Evolutionary conservation across 2,329 filamentous ascomycete species (phyloP), one percentile per base, ranked within the genome.

Genomic region (Aspergillus puulaauensis): DNA sequence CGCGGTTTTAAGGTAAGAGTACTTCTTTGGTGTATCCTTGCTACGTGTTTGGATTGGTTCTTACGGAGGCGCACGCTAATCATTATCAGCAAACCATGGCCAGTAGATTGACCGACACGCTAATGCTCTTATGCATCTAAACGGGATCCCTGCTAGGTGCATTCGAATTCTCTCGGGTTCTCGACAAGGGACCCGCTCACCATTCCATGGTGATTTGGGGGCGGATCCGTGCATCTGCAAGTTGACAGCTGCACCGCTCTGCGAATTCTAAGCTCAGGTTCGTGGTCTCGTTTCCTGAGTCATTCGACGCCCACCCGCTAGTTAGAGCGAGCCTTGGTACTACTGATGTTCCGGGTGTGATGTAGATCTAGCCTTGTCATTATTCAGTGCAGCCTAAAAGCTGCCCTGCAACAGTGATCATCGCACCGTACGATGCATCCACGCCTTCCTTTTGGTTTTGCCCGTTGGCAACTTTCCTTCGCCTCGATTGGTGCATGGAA

Each of bases 81-180:
- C 55, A 58, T 63, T 59, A 63, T 66, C 59, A 62, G 51, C 60
- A 45, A 46, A 17, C 56, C 33, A 57, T 53, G 52, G 60, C 70
- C 70, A 73, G 71, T 73, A 53, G 57, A 54, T 52, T 45, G 21
- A 45, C 43, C 59, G 54, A 57, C 51, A 61, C 49, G 65, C 60
- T 59, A 64, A 52, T 59, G 56, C 47, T 57, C 58, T 65, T 65
- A 69, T 73, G 71, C 69, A 69, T 60, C 69, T 71, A 72, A 60
- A 39, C 54, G 52, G 23, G 31, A 61, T 52, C 61, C 64, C 58
- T 62, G 64, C 52, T 54, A 43, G 47, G 39, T 52, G 40, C 46
- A 59, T 61, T 53, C 39, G 40, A 62, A 55, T 54, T 24, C 54
- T 59, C 41, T 48, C 52, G 57, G 56, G 56, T 57, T 52, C 37